Evolutionary conservation across 768 basidiomycete species (phyloP), one percentile per base, ranked within the genome.

Genomic region (Rhizopogon vinicolor): DNA sequence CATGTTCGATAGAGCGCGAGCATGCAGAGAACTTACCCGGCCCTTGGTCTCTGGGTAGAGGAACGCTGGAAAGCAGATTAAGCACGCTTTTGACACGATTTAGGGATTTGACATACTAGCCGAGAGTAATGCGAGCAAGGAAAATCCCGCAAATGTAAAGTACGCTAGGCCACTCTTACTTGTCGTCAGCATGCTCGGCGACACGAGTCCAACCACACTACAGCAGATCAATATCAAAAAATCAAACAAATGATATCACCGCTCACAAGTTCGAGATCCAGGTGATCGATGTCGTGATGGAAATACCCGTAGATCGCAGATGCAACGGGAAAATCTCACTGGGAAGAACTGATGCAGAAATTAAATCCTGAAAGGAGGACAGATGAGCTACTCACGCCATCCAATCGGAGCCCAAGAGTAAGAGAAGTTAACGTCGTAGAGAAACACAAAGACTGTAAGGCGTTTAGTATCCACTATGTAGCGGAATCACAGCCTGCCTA

Each of bases 281-380:
- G 22, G 74, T 74, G 0, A 68, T 60, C 13, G 75, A 77, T 4
- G 75, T 72, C 7, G 68, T 76, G 25, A 76, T 68, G 0, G 75
- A 74, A 25, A 75, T 71, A 25, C 75, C 75, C 13, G 73, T 76
- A 7, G 73, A 70, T 29, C 75, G 62, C 13, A 75, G 66, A 43
- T 75, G 72, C 39, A 76, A 55, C n/a, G 75, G 75, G 44, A 76
- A 76, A 35, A 76, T 64, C 57, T 76, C 75, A 29, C 68, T 70
- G 12, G 75, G 74, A 44, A 76, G 65, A 10, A 76, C 71, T 68
- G 59, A 12, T 5, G n/a, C 57, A 56, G 51, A 9, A 41, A 44
- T 14, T 37, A 46, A 25, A 49, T 43, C 31, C 60, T 62, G 43
- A 56, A 49, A 37, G 19, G 8, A 37, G 3, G 14, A 14, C 7